phyloP scores from a whole-genome alignment of 352 stramenopile species.

The Globisporangium canariense region DNA sequence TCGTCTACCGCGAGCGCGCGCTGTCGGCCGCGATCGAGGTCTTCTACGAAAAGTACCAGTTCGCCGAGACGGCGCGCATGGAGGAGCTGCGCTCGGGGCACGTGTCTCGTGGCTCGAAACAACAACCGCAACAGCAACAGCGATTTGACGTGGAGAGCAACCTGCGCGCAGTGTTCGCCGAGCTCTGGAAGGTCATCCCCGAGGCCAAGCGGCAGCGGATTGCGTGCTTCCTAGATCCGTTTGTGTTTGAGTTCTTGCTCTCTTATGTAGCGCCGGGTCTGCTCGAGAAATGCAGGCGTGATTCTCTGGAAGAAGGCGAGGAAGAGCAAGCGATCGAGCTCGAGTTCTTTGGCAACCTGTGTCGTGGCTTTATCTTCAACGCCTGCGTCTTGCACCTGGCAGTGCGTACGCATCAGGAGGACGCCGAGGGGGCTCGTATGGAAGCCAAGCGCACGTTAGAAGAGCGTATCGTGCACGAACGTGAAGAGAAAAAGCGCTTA shows the following conservation, averaged over 20 bases:
- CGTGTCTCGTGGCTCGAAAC: not conserved
- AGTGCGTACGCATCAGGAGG: slow-evolving; percentile 40
- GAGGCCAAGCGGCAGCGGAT: slow-evolving; percentile 42
- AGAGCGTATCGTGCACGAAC: slow-evolving; percentile 11
- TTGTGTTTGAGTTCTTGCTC: slow-evolving; percentile 62
- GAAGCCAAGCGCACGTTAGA: slow-evolving; percentile 15
- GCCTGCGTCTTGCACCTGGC: slow-evolving; percentile 50
- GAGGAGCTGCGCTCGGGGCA: slow-evolving; percentile 60
- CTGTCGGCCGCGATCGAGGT: slow-evolving; percentile 53
- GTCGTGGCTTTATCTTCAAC: slow-evolving; percentile 58
- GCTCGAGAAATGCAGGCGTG: slow-evolving; percentile 16
- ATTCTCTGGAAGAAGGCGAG: slow-evolving; percentile 16
- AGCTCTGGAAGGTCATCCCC: slow-evolving; percentile 62
- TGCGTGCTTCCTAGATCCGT: slow-evolving; percentile 57
- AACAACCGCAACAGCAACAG: slow-evolving; percentile 2
- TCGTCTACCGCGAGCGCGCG: slow-evolving; percentile 40
- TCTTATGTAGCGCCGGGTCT: slow-evolving; percentile 35
- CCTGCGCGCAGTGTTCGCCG: slow-evolving; percentile 36
- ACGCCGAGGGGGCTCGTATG: slow-evolving; percentile 22
- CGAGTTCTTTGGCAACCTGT: slow-evolving; percentile 46
- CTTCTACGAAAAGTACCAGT: slow-evolving; percentile 76
- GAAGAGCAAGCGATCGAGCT: slow-evolving; percentile 46
- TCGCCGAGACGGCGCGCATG: slow-evolving; percentile 71
- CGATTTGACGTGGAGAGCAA: slow-evolving; percentile 40
- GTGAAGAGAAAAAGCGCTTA: slow-evolving; percentile 14